Percentiles rank a stretch among this genome's conserved stretches.
phyloP scores from a whole-genome alignment of 2,329 filamentous ascomycete genomes.

The Trichoderma breve region DNA sequence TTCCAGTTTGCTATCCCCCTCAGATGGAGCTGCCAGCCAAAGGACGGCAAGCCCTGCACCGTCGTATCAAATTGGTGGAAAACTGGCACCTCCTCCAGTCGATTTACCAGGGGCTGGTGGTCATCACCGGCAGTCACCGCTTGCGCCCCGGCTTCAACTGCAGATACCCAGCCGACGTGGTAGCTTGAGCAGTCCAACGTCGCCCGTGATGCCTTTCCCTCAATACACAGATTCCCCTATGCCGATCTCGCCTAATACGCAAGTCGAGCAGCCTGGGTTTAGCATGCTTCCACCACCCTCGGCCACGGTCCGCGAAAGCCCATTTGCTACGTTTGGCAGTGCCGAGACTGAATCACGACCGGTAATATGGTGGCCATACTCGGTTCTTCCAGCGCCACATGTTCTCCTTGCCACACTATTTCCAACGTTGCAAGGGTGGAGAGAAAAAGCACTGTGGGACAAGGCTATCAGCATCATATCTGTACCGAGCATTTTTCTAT shows the following conservation, averaged over 20 bases:
- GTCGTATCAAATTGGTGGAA: constrained; percentile 40
- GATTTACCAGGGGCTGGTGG: constrained; percentile 24
- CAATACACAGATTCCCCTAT: constrained; percentile 60
- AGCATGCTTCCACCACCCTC: constrained; percentile 52
- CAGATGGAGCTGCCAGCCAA: constrained; percentile 21
- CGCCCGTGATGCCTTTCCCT: constrained; percentile 65
- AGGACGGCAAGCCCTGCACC: constrained; percentile 32
- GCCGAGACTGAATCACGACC: constrained; percentile 42
- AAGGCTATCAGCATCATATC: constrained; percentile 78
- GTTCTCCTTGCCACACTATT: constrained; percentile 74
- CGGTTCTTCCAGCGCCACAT: constrained; percentile 67
- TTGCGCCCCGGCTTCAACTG: constrained; percentile 38
- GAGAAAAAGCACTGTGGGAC: constrained; percentile 78
- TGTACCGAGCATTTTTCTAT: constrained; percentile 83
- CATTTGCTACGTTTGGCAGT: constrained; percentile 45
- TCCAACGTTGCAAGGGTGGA: constrained; percentile 81
- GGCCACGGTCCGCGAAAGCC: constrained; percentile 41
- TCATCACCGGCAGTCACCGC: neutral
- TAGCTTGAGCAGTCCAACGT: constrained; percentile 45
- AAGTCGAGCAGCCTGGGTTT: constrained; percentile 46
- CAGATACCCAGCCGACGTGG: constrained; percentile 47
- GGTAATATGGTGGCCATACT: constrained; percentile 79
- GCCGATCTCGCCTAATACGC: constrained; percentile 41
- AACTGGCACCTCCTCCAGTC: constrained; percentile 41
- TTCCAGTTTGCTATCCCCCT: neutral